Conservation (phyloP, 2,329 filamentous ascomycete genomes). For the Hymenoscyphus fraxineus region DNA sequence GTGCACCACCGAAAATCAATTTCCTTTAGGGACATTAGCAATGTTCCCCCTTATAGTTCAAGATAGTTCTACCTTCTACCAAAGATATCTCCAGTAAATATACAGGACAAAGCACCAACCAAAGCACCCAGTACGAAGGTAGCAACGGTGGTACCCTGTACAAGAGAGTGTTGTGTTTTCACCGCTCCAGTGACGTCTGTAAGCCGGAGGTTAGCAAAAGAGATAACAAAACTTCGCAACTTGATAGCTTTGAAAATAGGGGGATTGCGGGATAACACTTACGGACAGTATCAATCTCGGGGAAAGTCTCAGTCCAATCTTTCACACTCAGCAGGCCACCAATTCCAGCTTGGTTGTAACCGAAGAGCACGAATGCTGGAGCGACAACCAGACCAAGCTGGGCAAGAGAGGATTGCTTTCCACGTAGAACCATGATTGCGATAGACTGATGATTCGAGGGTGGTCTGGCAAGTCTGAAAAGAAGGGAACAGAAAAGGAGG, state of each 20-base stretch:
- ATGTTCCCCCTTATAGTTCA: neutral
- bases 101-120: conserved; percentile 36
- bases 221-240: neutral
- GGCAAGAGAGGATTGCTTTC: conserved; percentile 19
- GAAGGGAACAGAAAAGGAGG: neutral
- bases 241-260: neutral
- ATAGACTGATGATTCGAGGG: neutral
- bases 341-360: conserved; percentile 41
- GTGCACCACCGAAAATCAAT: conserved; percentile 38
- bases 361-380: conserved; percentile 41
- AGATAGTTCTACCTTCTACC: conserved; percentile 33
- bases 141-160: conserved; percentile 36
- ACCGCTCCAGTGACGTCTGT: neutral
- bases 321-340: conserved; percentile 35
- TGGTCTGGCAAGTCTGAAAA: neutral
- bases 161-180: neutral
- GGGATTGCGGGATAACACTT: neutral
- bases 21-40: conserved; percentile 20
- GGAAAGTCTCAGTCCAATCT: conserved; percentile 36
- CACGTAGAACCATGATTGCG: conserved; percentile 11
- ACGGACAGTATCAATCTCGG: conserved; percentile 39
- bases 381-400: conserved; percentile 43
- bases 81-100: conserved; percentile 37
- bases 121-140: conserved; percentile 39
- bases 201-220: neutral